Percentiles rank a stretch among this genome's conserved stretches.
Evolutionary conservation across 306 rosid genomes (phyloP).

Genomic region (Trifolium dubium): DNA sequence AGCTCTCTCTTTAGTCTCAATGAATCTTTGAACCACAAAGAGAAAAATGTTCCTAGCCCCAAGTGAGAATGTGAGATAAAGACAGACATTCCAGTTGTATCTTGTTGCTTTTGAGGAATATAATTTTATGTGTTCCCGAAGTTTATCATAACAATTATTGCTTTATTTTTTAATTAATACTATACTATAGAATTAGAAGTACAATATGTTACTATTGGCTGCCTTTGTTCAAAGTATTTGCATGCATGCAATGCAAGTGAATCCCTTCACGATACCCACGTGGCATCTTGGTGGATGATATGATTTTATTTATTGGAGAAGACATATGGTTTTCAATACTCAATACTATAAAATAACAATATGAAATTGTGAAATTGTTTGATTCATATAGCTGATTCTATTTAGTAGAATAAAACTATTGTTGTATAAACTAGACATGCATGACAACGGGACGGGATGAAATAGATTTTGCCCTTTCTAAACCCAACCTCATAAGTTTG

Average conservation of each 20-base stretch:
- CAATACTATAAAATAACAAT: no score
- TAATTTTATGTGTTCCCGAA: conserved; percentile 60
- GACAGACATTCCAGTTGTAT: conserved; percentile 98
- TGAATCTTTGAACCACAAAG: conserved; percentile 37
- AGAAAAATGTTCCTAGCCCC: conserved; percentile 52
- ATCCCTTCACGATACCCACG: conserved; percentile 64
- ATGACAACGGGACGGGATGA: no score
- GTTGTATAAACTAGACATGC: no score
- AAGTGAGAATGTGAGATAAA: conserved; percentile 49
- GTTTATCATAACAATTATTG: conserved; percentile 56
- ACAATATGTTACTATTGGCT: conserved; percentile 13
- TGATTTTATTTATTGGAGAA: no score
- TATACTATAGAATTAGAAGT: background rate
- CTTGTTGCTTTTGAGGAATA: conserved; percentile 97
- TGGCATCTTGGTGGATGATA: conserved; percentile 58
- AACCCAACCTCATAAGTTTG: no score
- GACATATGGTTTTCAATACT: no score
- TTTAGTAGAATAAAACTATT: no score
- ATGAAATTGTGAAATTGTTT: no score
- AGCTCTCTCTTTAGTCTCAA: conserved; percentile 36
- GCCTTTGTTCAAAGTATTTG: conserved; percentile 42
- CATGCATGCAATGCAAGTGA: conserved; percentile 90
- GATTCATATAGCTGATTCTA: no score
- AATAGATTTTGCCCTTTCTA: no score
- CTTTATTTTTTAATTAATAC: conserved; percentile 14